phyloP scores from a whole-genome alignment of 768 basidiomycete genomes.

The Suillus subalutaceus region DNA sequence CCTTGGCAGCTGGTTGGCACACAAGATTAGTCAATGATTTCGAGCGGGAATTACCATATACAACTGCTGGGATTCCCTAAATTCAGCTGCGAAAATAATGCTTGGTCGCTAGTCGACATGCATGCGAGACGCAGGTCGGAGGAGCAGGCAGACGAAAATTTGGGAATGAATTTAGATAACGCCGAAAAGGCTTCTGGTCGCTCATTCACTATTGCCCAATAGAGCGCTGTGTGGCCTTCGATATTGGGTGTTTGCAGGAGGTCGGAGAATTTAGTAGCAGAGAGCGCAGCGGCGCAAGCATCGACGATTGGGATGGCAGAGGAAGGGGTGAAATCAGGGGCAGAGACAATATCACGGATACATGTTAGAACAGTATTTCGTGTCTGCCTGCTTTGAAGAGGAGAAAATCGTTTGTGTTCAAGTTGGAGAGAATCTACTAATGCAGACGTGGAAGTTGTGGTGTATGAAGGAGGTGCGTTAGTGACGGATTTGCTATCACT shows the following conservation, averaged over 20 bases:
- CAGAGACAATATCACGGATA: neutral
- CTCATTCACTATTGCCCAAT: neutral
- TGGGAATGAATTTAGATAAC: neutral
- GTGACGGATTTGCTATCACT: neutral
- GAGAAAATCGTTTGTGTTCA: neutral
- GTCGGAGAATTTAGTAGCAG: neutral
- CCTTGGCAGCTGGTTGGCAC: neutral
- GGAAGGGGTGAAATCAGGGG: neutral
- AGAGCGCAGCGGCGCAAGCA: neutral
- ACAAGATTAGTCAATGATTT: neutral
- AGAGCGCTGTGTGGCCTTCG: too few species aligned
- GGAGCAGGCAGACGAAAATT: neutral
- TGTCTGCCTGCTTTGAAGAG: neutral
- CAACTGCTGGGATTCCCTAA: neutral
- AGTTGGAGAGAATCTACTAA: neutral
- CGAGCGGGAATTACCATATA: neutral
- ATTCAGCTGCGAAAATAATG: neutral
- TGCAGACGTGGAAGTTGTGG: neutral
- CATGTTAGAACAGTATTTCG: neutral
- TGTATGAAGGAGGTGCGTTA: neutral
- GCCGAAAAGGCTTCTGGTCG: neutral
- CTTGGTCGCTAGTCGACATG: neutral
- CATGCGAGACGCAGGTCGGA: neutral
- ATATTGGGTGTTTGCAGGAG: neutral
- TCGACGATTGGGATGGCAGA: neutral